Conservation (phyloP, 495 filamentous ascomycete species). For the Parathielavia appendiculata region DNA sequence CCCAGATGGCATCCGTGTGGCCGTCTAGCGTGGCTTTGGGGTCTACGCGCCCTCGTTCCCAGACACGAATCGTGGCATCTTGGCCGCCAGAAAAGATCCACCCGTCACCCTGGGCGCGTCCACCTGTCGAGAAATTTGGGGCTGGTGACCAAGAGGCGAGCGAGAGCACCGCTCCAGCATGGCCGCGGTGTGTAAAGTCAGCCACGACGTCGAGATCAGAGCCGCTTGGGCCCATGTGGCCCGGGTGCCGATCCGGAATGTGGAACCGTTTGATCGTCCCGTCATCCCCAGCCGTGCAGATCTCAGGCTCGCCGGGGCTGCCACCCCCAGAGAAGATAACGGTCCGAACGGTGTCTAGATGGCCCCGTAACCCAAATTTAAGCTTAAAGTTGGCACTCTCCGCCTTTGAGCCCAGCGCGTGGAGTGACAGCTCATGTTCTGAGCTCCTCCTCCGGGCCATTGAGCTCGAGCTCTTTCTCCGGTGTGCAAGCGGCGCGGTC, state of each 20-base stretch:
- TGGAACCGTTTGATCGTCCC: constrained; percentile 95
- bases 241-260: constrained; percentile 63
- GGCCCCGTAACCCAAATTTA: constrained; percentile 83
- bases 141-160: constrained; percentile 80
- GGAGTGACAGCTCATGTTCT: constrained; percentile 50
- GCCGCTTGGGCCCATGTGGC: constrained; percentile 45
- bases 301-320: constrained; percentile 89
- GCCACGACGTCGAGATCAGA: constrained; percentile 85
- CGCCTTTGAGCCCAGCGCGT: constrained; percentile 42
- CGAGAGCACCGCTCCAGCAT: constrained; percentile 81
- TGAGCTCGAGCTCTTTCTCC: constrained; percentile 74
- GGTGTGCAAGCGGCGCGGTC: constrained; percentile 56
- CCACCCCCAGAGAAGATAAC: constrained; percentile 96
- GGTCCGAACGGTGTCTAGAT: constrained; percentile 86
- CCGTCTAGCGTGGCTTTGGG: constrained; percentile 92
- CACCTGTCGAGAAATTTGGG: constrained; percentile 81
- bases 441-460: constrained; percentile 51
- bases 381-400: constrained; percentile 80
- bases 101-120: constrained; percentile 77
- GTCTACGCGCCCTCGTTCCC: constrained; percentile 90
- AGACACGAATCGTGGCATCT: constrained; percentile 86
- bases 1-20: constrained; percentile 94
- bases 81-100: constrained; percentile 98
- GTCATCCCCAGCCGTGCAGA: constrained; percentile 94
- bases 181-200: constrained; percentile 92